Base-by-base conservation (phyloP, 495 filamentous ascomycete genomes). In the Cryomyces antarcticus region DNA sequence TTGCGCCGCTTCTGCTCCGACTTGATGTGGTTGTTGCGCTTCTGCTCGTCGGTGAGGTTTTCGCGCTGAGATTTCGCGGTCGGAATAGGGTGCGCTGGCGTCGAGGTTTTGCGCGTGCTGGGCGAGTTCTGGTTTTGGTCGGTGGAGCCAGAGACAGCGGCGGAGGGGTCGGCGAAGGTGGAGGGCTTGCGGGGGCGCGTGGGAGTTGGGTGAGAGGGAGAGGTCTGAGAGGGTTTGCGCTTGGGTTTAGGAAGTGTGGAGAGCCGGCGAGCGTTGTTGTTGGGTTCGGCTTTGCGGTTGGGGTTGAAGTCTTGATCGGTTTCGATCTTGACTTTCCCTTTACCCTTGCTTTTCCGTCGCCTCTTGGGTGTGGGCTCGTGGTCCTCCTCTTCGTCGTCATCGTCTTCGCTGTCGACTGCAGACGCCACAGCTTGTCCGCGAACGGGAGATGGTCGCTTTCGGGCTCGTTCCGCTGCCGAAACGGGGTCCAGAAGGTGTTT, bases 1-100 rank as follows among this genome's bases (percentile, higher is more conserved):
- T 78, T 77, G 41, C 86, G 70, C 37, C 86, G 73, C 56, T 86
- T 87, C 58, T 89, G 79, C 57, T 95, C 86, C 31, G 84, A 92
- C 41, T 72, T 67, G 50, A 93, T 92, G 56, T 94, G 86, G 47
- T 93, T 92, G 47, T 74, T 75, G 35, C 83, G 66, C 61, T 89
- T 93, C 56, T 93, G 78, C 43, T 80, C 77, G 46, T 86, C 81
- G 0, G 77, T 77, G 28, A 94, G 67, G 50, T 88, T 88, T 56
- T 85, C 78, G 24, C 84, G 71, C 0, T 67, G 56, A 2, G 62
- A 29, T 57, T 77, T 82, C 27, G 46, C 39, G 9, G 33, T 9
- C 5, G 31, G 31, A 4, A 39, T 39, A n/a, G 36, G 31, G 9
- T n/a, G 10, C 4, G 9, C 12, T 33, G 47, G 51, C 30, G 46